These are phyloP conservation scores for Chrysanthemum makinoi DNA, from an alignment of 129 eudicot species.

Conservation along the genomic window DNA sequence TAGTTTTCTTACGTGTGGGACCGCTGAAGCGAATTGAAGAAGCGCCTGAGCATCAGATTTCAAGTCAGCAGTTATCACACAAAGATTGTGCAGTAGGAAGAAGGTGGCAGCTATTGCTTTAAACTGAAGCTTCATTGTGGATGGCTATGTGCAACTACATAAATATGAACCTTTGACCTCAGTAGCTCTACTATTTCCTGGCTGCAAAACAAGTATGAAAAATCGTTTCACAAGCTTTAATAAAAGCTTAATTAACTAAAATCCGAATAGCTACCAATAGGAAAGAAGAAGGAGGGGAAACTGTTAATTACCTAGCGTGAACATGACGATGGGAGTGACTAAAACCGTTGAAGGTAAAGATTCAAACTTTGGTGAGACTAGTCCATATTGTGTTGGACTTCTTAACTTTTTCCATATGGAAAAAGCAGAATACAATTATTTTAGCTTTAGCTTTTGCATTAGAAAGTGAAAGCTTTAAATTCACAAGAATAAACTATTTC, in stretches of 20 bases:
- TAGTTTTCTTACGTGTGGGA: conserved; percentile 69
- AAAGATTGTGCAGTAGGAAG: conserved; percentile 33
- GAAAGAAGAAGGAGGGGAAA: conserved; percentile 1
- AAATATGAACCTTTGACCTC: conserved; percentile 14
- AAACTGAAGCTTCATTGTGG: conserved; percentile 22
- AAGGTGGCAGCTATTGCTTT: conserved; percentile 21
- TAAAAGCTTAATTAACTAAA: conserved; percentile 1
- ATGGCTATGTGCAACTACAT: conserved; percentile 16
- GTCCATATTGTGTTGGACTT: conserved; percentile 11
- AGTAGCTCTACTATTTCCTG: conserved; percentile 24
- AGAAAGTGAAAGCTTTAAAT: conserved; percentile 36
- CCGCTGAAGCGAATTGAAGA: conserved; percentile 63
- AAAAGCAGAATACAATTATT: conserved; percentile 41
- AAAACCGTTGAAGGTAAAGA: neutral
- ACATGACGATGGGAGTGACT: neutral
- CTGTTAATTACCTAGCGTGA: conserved; percentile 30
- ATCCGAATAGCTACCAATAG: neutral
- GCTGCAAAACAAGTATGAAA: conserved; percentile 7
- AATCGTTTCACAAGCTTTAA: neutral
- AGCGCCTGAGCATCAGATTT: conserved; percentile 64
- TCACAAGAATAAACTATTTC: conserved; percentile 26
- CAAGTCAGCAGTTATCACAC: conserved; percentile 44
- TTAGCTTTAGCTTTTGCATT: conserved; percentile 39
- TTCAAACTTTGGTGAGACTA: conserved; percentile 27
- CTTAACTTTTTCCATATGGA: conserved; percentile 28